Evolutionary conservation across 2,329 filamentous ascomycete species (phyloP).

Genomic region (Talaromyces sp.): DNA sequence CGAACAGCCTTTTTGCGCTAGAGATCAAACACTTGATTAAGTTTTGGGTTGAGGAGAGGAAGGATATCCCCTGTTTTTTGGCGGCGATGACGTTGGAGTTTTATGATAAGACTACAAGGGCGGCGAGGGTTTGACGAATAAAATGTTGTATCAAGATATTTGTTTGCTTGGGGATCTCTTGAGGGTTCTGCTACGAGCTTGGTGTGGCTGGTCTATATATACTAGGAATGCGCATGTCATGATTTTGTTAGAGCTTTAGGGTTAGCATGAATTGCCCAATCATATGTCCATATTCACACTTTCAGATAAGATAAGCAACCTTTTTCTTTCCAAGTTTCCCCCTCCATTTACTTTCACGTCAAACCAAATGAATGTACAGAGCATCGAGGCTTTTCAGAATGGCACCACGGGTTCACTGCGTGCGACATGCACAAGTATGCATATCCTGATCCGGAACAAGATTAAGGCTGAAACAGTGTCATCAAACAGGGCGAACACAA

Average conservation of each 20-base stretch:
- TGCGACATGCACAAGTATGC: slow-evolving; percentile 18
- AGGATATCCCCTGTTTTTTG: slow-evolving; percentile 88
- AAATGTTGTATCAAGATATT: not conserved
- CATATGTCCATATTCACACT: not conserved
- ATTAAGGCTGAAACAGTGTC: not conserved
- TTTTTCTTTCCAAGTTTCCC: not conserved
- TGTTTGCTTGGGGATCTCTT: not conserved
- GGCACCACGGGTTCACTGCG: slow-evolving; percentile 15
- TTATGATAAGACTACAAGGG: slow-evolving; percentile 62
- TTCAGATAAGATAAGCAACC: not conserved
- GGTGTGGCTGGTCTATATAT: not conserved
- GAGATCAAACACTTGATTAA: slow-evolving; percentile 83
- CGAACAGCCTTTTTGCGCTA: slow-evolving; percentile 77
- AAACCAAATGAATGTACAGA: not conserved
- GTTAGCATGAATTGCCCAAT: not conserved
- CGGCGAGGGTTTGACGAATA: slow-evolving; percentile 31
- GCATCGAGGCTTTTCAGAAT: not conserved
- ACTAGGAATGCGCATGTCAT: not conserved
- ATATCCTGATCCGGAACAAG: no score
- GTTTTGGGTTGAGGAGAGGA: slow-evolving; percentile 93
- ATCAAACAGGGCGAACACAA: slow-evolving; percentile 18
- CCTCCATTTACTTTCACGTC: not conserved
- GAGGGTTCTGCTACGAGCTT: not conserved
- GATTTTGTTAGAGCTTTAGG: not conserved
- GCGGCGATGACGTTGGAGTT: slow-evolving; percentile 90